Conservation (phyloP, 2,329 filamentous ascomycete genomes). For the Orbilia ellipsospora region DNA sequence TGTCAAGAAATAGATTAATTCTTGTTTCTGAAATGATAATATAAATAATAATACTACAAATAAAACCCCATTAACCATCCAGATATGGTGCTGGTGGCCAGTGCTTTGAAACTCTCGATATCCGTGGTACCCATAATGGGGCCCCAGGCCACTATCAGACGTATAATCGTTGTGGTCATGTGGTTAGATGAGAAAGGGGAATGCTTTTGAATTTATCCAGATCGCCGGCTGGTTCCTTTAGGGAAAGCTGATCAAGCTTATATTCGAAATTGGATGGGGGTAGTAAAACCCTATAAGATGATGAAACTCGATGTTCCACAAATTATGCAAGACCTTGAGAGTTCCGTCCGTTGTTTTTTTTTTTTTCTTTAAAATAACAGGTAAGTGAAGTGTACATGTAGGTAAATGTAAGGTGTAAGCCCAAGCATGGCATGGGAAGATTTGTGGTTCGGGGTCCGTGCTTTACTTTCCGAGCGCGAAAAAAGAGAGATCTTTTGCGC, state of each 20-base stretch:
- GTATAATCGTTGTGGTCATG: constrained; percentile 42
- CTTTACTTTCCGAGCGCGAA: constrained; percentile 32
- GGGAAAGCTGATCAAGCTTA: constrained; percentile 42
- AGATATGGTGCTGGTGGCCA: constrained; percentile 12
- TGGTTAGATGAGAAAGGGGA: constrained; percentile 50
- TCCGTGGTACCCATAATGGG: constrained; percentile 27
- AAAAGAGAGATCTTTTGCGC: constrained; percentile 38
- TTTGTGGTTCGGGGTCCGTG: constrained; percentile 24
- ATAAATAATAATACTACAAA: constrained; percentile 12
- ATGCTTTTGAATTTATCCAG: constrained; percentile 46
- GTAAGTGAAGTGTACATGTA: too few species aligned
- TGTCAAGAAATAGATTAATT: constrained; percentile 32
- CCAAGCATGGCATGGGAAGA: too few species aligned
- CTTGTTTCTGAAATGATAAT: constrained; percentile 24
- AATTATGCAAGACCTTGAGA: constrained; percentile 42
- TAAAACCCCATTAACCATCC: not conserved
- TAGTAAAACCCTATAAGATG: constrained; percentile 34
- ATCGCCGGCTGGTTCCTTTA: constrained; percentile 30
- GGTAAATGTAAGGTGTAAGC: too few species aligned
- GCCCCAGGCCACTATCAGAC: constrained; percentile 22
- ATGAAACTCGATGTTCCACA: constrained; percentile 53
- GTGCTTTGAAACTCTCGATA: constrained; percentile 22
- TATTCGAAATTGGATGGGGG: constrained; percentile 35
- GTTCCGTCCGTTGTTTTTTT: constrained; percentile 36
- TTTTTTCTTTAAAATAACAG: too few species aligned